Percentiles rank a stretch among this genome's conserved stretches.
phyloP scores from a whole-genome alignment of 2,329 filamentous ascomycete species.

The Elsinoe australis region DNA sequence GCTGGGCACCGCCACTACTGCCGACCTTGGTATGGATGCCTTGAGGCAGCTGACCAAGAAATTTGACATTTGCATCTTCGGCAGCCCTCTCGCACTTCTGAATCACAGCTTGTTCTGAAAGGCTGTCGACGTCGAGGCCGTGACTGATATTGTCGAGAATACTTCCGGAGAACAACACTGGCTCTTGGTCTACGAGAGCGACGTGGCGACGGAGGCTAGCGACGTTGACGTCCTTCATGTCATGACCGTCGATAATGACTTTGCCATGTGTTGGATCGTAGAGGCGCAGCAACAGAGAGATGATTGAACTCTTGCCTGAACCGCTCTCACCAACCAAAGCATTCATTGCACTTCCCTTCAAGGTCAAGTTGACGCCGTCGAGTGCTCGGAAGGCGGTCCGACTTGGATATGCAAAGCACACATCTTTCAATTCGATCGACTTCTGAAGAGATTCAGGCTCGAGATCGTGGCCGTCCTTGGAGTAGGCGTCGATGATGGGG shows the following conservation, averaged over 20 bases:
- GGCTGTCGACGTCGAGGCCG: conserved; percentile 26
- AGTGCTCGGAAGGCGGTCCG: conserved; percentile 36
- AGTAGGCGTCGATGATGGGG: conserved; percentile 35
- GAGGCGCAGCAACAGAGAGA: conserved; percentile 37
- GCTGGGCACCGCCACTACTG: conserved; percentile 32
- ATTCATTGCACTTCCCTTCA: conserved; percentile 37
- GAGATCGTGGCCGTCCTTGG: conserved; percentile 23
- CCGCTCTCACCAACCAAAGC: conserved; percentile 41
- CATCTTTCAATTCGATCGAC: conserved; percentile 32
- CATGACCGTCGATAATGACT: conserved; percentile 34
- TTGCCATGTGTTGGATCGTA: conserved; percentile 37
- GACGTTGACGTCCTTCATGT: conserved; percentile 34
- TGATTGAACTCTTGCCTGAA: conserved; percentile 39
- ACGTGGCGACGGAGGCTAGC: conserved; percentile 35
- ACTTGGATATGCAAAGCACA: conserved; percentile 40
- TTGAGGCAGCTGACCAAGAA: conserved; percentile 38
- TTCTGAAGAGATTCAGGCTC: conserved; percentile 19
- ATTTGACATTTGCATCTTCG: conserved; percentile 37
- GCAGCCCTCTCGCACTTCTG: conserved; percentile 29
- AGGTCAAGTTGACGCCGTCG: conserved; percentile 31
- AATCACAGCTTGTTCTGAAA: conserved; percentile 23
- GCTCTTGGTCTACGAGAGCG: conserved; percentile 41
- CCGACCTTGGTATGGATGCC: conserved; percentile 40
- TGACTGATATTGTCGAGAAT: conserved; percentile 41
- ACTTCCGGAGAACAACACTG: conserved; percentile 38